phyloP scores from a whole-genome alignment of 495 filamentous ascomycete genomes.

The Darksidea phi region DNA sequence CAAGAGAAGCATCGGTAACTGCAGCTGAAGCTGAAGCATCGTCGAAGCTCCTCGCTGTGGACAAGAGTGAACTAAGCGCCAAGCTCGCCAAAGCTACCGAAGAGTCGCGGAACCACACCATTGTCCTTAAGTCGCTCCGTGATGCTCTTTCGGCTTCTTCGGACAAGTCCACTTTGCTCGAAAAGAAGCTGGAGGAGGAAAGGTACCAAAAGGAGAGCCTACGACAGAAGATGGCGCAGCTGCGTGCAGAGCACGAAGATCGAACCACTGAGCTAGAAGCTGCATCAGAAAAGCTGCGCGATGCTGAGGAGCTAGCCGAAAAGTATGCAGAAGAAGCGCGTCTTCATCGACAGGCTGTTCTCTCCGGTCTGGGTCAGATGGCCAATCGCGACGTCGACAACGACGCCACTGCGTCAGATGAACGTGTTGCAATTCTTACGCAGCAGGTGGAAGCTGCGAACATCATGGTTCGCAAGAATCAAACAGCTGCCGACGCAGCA shows the following conservation, averaged over 20 bases:
- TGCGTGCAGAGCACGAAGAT: conserved; percentile 83
- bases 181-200: conserved; percentile 84
- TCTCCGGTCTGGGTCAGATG: conserved; percentile 77
- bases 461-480: conserved; percentile 77
- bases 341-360: conserved; percentile 77
- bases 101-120: conserved; percentile 67
- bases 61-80: conserved; percentile 76
- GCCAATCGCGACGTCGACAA: conserved; percentile 52
- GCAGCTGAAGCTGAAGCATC: conserved; percentile 72
- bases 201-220: conserved; percentile 68
- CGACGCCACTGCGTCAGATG: conserved; percentile 57
- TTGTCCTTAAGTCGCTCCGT: conserved; percentile 69
- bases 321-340: conserved; percentile 82
- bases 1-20: conserved; percentile 73
- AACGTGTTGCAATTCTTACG: conserved; percentile 75
- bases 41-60: conserved; percentile 69
- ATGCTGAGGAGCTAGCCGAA: conserved; percentile 89
- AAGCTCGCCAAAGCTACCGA: conserved; percentile 66
- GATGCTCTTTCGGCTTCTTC: conserved; percentile 76
- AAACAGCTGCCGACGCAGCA: conserved; percentile 82
- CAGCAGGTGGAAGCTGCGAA: conserved; percentile 76
- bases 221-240: conserved; percentile 74
- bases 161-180: conserved; percentile 70
- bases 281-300: conserved; percentile 67
- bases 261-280: conserved; percentile 76